Percentiles rank a stretch among this genome's conserved stretches.
These are phyloP conservation scores for Rhizophora mangle DNA, from an alignment of 345 rosid species.

Conservation along the genomic window DNA sequence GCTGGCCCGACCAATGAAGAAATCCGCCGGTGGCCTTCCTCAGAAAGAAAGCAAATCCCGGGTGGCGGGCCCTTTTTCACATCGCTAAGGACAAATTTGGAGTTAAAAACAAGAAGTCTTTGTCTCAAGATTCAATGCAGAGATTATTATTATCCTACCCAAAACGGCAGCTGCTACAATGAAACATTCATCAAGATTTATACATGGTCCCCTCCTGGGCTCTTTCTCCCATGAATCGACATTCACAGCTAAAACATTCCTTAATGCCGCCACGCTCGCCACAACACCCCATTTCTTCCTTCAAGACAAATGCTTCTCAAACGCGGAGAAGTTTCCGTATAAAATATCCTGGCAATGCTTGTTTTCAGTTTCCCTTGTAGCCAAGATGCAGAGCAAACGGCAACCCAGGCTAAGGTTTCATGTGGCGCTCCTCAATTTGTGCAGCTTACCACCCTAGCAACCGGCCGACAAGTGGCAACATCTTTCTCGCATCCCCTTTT, in stretches of 20 bases:
- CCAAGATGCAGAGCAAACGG: constrained; percentile 38
- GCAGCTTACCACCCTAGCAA: constrained; percentile 19
- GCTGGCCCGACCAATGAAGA: too few relatives aligned
- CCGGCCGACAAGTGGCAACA: constrained; percentile 42
- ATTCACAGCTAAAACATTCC: constrained; percentile 32
- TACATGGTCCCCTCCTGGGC: constrained; percentile 42
- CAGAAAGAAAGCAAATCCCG: too few relatives aligned
- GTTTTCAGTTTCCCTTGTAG: constrained; percentile 33
- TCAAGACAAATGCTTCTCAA: constrained; percentile 35
- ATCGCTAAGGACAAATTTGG: too few relatives aligned
- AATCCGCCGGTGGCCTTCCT: too few relatives aligned
- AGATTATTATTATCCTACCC: too few relatives aligned
- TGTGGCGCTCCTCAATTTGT: constrained; percentile 32
- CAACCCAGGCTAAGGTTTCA: constrained; percentile 29
- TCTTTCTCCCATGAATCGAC: constrained; percentile 8
- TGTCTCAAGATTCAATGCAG: too few relatives aligned
- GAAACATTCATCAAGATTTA: constrained; percentile 14
- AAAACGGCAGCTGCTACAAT: too few relatives aligned
- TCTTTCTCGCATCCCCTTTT: too few relatives aligned
- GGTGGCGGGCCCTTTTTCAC: too few relatives aligned
- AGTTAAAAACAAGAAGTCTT: too few relatives aligned
- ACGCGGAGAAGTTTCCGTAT: not conserved
- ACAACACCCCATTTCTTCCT: constrained; percentile 18
- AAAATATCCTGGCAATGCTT: not conserved
- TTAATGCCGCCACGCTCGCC: constrained; percentile 27